A percentile compares a stretch with the other conserved stretches of the same genome.
These are phyloP conservation scores for Teratosphaeria viscida DNA, from an alignment of 2,329 filamentous ascomycete genomes.

Conservation along the genomic window DNA sequence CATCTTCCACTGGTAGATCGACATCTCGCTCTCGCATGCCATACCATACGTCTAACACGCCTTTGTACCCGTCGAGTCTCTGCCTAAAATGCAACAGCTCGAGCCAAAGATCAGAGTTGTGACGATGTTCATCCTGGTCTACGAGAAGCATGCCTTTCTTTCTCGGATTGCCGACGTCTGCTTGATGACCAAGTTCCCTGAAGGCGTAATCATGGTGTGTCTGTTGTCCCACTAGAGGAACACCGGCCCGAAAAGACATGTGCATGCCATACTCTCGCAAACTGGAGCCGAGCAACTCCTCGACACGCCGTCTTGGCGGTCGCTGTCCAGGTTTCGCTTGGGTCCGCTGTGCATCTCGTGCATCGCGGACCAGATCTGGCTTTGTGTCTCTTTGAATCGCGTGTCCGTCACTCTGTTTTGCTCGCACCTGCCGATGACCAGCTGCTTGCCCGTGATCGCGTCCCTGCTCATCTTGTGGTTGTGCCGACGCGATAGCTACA, in stretches of 20 bases:
- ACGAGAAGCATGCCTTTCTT: constrained; percentile 18
- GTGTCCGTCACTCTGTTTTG: not conserved
- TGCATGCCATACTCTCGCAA: constrained; percentile 6
- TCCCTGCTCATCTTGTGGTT: not conserved
- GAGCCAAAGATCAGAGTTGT: constrained; percentile 31
- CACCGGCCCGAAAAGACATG: constrained; percentile 7
- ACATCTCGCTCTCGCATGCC: constrained; percentile 28
- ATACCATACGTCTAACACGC: constrained; percentile 35
- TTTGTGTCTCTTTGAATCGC: not conserved
- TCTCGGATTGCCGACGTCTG: constrained; percentile 14
- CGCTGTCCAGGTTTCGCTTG: not conserved
- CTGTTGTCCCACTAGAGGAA: constrained; percentile 1
- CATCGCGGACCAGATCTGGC: not conserved
- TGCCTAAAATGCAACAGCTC: constrained; percentile 31
- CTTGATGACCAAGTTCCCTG: constrained; percentile 20
- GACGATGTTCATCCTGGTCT: constrained; percentile 18
- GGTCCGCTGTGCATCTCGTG: not conserved
- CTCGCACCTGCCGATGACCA: not conserved
- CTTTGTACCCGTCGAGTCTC: constrained; percentile 31
- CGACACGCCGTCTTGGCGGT: not conserved
- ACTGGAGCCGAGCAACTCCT: not conserved
- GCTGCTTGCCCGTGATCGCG: not conserved
- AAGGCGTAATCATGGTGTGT: not conserved
- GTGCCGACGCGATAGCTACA: not conserved
- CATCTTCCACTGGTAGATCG: constrained; percentile 30